Conservation (phyloP, 768 basidiomycete genomes). For the Lentinula boryana region DNA sequence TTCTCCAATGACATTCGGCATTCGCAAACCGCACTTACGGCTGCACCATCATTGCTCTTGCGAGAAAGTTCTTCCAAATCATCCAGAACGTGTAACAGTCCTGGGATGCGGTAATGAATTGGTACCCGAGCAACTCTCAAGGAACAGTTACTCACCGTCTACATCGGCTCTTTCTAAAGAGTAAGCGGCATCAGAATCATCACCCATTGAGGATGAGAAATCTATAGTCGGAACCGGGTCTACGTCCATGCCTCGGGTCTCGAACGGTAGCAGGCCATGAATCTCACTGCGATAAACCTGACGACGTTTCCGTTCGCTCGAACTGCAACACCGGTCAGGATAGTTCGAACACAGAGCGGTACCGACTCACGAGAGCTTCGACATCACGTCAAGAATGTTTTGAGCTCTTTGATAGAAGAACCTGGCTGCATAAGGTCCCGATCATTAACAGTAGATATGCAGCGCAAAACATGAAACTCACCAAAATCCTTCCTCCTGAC, state of each 20-base stretch:
- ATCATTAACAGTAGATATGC: not conserved
- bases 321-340: conserved; percentile 28
- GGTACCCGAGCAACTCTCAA: conserved; percentile 3
- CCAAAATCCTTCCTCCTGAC: conserved; percentile 88
- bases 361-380: conserved; percentile 69
- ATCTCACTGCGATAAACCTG: conserved; percentile 82
- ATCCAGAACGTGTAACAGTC: conserved; percentile 52
- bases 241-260: conserved; percentile 66
- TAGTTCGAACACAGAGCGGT: not conserved
- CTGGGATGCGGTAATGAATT: conserved; percentile 27
- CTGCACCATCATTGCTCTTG: conserved; percentile 35
- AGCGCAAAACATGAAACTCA: conserved; percentile 24
- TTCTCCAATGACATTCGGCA: conserved; percentile 60
- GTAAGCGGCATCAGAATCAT: conserved; percentile 59
- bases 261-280: conserved; percentile 84
- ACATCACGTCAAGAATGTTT: conserved; percentile 80
- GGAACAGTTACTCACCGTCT: conserved; percentile 46
- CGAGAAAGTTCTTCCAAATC: conserved; percentile 58
- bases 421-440: conserved; percentile 37
- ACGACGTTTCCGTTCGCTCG: conserved; percentile 76
- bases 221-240: conserved; percentile 76
- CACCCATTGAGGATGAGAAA: conserved; percentile 55
- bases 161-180: conserved; percentile 69
- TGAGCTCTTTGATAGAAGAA: conserved; percentile 81
- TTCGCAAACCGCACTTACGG: conserved; percentile 54